phyloP scores from a whole-genome alignment of 371 early-diverging fungal genomes.

The Rhizomucor pusillus region DNA sequence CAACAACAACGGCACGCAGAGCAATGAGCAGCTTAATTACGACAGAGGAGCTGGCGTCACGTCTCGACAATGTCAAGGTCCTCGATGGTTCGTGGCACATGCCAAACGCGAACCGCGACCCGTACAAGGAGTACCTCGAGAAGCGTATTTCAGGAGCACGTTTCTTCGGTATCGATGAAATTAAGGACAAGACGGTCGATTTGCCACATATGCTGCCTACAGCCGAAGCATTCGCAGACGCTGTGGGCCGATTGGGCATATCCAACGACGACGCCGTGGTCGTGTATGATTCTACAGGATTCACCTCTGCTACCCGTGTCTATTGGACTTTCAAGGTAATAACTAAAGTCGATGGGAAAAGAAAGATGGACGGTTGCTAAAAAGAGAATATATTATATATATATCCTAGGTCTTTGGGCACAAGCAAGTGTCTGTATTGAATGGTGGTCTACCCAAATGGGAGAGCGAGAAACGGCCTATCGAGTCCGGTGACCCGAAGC shows the following conservation, averaged over 20 bases:
- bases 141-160: constrained; percentile 58
- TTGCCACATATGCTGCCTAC: constrained; percentile 85
- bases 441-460: constrained; percentile 90
- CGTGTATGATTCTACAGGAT: constrained; percentile 72
- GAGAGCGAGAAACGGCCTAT: constrained; percentile 45
- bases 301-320: constrained; percentile 73
- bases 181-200: constrained; percentile 59
- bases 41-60: constrained; percentile 22
- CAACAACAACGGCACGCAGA: background rate
- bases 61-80: constrained; percentile 54
- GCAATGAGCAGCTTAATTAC: constrained; percentile 27
- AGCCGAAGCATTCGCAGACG: constrained; percentile 54
- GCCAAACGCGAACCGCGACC: constrained; percentile 68
- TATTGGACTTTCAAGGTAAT: constrained; percentile 80
- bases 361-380: background rate
- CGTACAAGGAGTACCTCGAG: constrained; percentile 63
- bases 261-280: constrained; percentile 70
- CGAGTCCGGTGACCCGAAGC: constrained; percentile 18
- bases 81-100: constrained; percentile 93
- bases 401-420: constrained; percentile 76
- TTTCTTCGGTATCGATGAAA: constrained; percentile 76
- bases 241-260: constrained; percentile 71
- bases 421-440: constrained; percentile 75
- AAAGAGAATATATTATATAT: background rate
- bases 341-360: too few relatives aligned